Evolutionary conservation across 1,284 basidiomycete genomes (phyloP).

Genomic region (Exobasidium rhododendri): DNA sequence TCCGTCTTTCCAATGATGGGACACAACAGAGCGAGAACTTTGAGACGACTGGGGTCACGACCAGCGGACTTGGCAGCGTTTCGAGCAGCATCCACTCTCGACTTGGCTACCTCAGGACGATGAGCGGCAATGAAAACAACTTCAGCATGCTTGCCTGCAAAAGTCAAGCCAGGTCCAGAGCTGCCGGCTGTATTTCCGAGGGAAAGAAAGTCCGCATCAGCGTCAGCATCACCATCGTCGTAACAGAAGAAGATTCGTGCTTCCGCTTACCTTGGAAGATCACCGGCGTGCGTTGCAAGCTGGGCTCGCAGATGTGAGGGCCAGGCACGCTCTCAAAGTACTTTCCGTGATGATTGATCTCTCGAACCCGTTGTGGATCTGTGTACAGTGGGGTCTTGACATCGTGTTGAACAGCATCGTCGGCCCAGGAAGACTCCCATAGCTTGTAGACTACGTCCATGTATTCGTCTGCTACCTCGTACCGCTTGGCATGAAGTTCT

Average conservation of each 20-base stretch:
- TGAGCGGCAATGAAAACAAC: constrained; percentile 54
- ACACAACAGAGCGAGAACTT: constrained; percentile 47
- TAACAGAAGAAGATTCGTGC: no score
- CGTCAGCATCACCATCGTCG: no score
- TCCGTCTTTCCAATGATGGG: constrained; percentile 50
- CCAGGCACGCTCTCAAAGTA: constrained; percentile 51
- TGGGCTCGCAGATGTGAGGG: constrained; percentile 53
- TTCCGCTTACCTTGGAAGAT: constrained; percentile 50
- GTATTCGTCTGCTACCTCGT: constrained; percentile 46
- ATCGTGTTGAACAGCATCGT: constrained; percentile 51
- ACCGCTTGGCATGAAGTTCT: constrained; percentile 41
- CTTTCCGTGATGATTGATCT: constrained; percentile 52
- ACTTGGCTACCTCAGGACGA: constrained; percentile 41
- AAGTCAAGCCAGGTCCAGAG: constrained; percentile 49
- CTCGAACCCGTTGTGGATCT: constrained; percentile 42
- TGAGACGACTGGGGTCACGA: constrained; percentile 44
- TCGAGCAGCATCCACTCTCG: constrained; percentile 41
- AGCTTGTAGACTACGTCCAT: constrained; percentile 56
- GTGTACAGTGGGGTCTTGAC: constrained; percentile 32
- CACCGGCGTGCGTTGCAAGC: constrained; percentile 51
- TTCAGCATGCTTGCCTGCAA: constrained; percentile 54
- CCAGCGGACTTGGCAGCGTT: constrained; percentile 34
- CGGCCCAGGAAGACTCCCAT: constrained; percentile 55
- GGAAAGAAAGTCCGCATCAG: no score
- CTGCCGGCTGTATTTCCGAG: constrained; percentile 29